Evolutionary conservation across 495 filamentous ascomycete species (phyloP).

Genomic region (Daldinia bambusicola): DNA sequence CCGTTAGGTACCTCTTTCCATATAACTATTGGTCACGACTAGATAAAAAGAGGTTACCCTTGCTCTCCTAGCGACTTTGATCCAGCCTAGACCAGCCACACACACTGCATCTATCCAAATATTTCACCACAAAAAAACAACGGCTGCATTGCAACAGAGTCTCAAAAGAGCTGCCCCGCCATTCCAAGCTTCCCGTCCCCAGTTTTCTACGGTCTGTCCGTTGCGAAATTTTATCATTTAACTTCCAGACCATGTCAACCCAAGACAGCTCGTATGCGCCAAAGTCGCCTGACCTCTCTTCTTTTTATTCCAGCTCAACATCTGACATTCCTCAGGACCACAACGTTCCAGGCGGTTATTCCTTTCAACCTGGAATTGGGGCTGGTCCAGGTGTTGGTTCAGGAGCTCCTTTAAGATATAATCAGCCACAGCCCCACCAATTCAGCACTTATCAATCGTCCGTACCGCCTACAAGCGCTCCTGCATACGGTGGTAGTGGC

Average conservation of each 20-base stretch:
- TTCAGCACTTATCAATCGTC: conserved; percentile 39
- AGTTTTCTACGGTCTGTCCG: conserved; percentile 33
- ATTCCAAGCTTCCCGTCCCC: conserved; percentile 44
- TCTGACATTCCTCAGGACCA: conserved; percentile 34
- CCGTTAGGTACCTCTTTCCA: not conserved
- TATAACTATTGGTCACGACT: conserved; percentile 29
- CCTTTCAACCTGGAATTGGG: conserved; percentile 56
- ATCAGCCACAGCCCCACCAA: conserved; percentile 41
- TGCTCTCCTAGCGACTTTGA: conserved; percentile 17
- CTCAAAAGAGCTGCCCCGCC: conserved; percentile 43
- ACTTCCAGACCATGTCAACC: conserved; percentile 53
- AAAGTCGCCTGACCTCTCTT: conserved; percentile 66
- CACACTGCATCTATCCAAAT: conserved; percentile 10
- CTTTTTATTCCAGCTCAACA: conserved; percentile 55
- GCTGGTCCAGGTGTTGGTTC: conserved; percentile 20
- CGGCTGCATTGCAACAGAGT: conserved; percentile 24
- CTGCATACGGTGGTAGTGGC: conserved; percentile 32
- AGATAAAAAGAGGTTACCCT: conserved; percentile 24
- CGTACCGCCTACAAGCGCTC: conserved; percentile 36
- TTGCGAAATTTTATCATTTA: conserved; percentile 47
- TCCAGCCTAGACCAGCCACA: conserved; percentile 27
- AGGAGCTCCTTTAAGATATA: conserved; percentile 34
- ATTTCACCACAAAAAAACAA: conserved; percentile 19
- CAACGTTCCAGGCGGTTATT: conserved; percentile 39
- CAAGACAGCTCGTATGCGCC: conserved; percentile 62